These are phyloP conservation scores for Secale cereale DNA, from an alignment of 176 grass and related monocot genomes.

Conservation along the genomic window DNA sequence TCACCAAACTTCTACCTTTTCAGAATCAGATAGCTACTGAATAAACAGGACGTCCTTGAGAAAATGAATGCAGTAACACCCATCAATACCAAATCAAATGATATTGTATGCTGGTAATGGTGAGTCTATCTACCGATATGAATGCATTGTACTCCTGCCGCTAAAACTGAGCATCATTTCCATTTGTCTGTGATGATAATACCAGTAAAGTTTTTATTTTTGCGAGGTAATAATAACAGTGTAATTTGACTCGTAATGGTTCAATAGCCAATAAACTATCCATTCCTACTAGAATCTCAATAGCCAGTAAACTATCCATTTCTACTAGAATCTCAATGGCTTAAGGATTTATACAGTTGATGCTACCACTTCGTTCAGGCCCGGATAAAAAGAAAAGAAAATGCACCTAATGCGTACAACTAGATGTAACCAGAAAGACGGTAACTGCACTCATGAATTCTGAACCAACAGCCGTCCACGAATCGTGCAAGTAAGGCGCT, in stretches of 20 bases:
- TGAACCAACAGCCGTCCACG: not conserved
- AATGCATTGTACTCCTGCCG: constrained; percentile 10
- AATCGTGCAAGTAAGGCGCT: not conserved
- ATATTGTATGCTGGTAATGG: not conserved
- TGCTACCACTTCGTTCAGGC: constrained; percentile 7
- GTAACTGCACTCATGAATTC: not conserved
- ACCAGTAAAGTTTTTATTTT: not conserved
- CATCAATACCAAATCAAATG: constrained; percentile 30
- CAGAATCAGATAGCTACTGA: not conserved
- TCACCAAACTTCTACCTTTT: constrained; percentile 9
- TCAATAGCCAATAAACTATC: not conserved
- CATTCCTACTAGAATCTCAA: constrained; percentile 2
- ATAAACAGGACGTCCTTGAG: not conserved
- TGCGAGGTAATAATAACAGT: not conserved
- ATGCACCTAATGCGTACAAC: not conserved
- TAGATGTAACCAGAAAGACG: not conserved
- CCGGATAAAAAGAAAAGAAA: not conserved
- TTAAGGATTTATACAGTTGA: not conserved
- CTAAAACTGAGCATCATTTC: not conserved
- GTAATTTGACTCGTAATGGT: not conserved
- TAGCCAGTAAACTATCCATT: not conserved
- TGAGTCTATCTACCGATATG: constrained; percentile 17
- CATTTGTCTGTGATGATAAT: constrained; percentile 9
- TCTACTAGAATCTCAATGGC: constrained; percentile 4
- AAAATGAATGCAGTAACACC: constrained; percentile 19